phyloP scores from a whole-genome alignment of 164 flowering plant genomes.

The Cinnamomum chago region DNA sequence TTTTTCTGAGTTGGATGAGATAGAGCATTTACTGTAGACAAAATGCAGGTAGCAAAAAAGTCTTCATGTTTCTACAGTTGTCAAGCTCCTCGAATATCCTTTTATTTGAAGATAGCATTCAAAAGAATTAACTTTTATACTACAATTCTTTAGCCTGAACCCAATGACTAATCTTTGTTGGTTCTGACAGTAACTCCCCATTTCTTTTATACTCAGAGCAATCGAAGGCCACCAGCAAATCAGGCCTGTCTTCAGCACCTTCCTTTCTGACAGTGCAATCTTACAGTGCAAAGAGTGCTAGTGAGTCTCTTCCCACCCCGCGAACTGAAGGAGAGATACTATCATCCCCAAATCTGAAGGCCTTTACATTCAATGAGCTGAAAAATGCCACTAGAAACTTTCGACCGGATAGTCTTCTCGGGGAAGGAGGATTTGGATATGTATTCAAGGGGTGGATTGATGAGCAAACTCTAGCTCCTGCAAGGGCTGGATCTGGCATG shows the following conservation, averaged over 20 bases:
- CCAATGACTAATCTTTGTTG: background rate
- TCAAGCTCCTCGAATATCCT: background rate
- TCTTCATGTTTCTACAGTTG: background rate
- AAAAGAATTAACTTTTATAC: background rate
- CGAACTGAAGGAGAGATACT: slow-evolving; percentile 70
- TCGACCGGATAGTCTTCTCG: slow-evolving; percentile 75
- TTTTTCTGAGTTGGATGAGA: background rate
- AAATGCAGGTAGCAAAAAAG: background rate
- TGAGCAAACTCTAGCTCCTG: slow-evolving; percentile 57
- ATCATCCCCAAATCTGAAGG: slow-evolving; percentile 54
- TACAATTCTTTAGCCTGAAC: background rate
- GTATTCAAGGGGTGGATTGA: slow-evolving; percentile 94
- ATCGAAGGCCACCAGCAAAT: background rate
- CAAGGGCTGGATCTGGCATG: slow-evolving; percentile 70
- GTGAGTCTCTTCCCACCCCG: slow-evolving; percentile 49
- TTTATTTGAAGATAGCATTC: background rate
- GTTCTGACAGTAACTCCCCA: background rate
- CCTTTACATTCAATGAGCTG: slow-evolving; percentile 66
- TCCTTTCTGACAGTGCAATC: slow-evolving; percentile 41
- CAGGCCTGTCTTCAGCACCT: slow-evolving; percentile 1
- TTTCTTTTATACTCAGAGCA: background rate
- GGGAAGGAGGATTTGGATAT: slow-evolving; percentile 91
- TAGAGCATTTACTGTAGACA: background rate
- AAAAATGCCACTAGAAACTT: slow-evolving; percentile 81
- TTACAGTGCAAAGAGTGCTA: slow-evolving; percentile 14